Percentiles rank a stretch among this genome's conserved stretches.
phyloP scores from a whole-genome alignment of 225 moss, liverwort and hornwort genomes.

The Marchantia paleacea region DNA sequence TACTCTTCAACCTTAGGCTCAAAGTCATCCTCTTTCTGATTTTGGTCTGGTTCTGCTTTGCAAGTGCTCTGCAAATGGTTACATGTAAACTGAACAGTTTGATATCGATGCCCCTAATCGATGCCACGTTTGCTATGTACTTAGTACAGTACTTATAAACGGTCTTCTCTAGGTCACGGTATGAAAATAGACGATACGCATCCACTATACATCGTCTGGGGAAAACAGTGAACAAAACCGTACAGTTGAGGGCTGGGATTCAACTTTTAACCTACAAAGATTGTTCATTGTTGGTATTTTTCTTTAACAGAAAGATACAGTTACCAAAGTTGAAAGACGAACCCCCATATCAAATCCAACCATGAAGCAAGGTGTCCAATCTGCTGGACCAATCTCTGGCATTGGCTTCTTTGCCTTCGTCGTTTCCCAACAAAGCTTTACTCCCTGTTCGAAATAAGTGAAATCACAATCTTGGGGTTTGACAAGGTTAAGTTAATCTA shows the following conservation, averaged over 20 bases:
- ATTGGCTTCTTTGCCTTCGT: slow-evolving; percentile 14
- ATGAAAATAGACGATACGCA: not conserved
- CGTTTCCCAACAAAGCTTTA: slow-evolving; percentile 44
- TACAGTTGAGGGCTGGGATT: not conserved
- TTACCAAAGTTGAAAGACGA: not conserved
- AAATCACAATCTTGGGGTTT: not conserved
- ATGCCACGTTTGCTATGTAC: not conserved
- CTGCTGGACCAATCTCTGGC: slow-evolving; percentile 27
- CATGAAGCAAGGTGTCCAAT: slow-evolving; percentile 39
- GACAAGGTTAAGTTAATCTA: not conserved
- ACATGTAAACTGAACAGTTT: not conserved
- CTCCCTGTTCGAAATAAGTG: not conserved
- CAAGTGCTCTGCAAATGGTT: not conserved
- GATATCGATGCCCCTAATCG: not conserved
- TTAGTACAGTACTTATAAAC: not conserved
- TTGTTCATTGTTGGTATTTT: no score
- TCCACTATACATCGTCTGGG: not conserved
- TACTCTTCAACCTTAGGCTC: no score
- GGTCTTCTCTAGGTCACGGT: not conserved
- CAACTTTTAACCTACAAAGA: not conserved
- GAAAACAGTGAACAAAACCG: not conserved
- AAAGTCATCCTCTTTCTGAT: not conserved
- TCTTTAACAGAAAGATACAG: slow-evolving; percentile 1
- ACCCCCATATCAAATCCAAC: slow-evolving; percentile 37
- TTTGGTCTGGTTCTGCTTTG: not conserved